phyloP scores from a whole-genome alignment of 2,329 filamentous ascomycete genomes.

The Colletotrichum lupini region DNA sequence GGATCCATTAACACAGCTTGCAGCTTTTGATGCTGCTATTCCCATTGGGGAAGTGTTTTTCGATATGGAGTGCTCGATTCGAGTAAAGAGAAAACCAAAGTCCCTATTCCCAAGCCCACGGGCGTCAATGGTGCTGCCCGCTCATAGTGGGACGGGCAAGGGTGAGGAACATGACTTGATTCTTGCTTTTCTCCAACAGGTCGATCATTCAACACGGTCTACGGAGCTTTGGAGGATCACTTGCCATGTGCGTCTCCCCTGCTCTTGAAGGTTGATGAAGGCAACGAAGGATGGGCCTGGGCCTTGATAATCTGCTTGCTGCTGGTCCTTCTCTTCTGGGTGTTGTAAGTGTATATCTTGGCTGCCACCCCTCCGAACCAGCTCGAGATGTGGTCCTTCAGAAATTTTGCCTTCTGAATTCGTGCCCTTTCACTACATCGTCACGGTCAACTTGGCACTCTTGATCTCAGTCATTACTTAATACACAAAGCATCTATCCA shows the following conservation, averaged over 20 bases:
- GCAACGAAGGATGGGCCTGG: background rate
- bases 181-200: background rate
- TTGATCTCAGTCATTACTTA: too few species aligned
- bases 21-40: background rate
- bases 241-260: background rate
- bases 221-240: background rate
- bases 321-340: background rate
- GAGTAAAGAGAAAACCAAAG: background rate
- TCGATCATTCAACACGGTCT: background rate
- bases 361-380: background rate
- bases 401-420: background rate
- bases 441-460: too few species aligned
- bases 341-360: background rate
- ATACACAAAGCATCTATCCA: background rate
- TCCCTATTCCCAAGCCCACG: background rate
- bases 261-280: conserved; percentile 21
- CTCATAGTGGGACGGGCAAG: background rate
- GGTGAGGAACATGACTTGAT: background rate
- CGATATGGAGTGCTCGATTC: background rate
- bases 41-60: background rate
- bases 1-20: background rate
- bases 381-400: background rate
- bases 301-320: background rate
- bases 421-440: too few species aligned
- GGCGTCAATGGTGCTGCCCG: background rate